These are phyloP conservation scores for Neurospora africana DNA, from an alignment of 495 filamentous ascomycete genomes.

Conservation along the genomic window DNA sequence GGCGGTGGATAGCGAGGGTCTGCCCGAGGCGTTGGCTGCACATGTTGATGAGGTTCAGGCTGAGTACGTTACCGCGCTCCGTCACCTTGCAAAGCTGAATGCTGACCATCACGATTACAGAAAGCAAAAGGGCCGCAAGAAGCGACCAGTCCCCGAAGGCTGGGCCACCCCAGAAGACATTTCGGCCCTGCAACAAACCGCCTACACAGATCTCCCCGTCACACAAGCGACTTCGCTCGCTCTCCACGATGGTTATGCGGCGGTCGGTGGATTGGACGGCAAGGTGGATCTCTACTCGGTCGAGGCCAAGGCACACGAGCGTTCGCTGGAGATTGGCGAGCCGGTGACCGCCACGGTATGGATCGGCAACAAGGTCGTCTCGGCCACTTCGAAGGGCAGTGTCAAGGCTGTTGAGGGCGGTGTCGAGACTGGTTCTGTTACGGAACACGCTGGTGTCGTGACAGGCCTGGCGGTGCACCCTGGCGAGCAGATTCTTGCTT, in stretches of 20 bases:
- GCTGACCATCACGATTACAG: constrained; percentile 35
- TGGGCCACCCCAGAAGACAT: constrained; percentile 75
- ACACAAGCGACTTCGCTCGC: constrained; percentile 49
- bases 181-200: constrained; percentile 50
- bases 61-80: constrained; percentile 42
- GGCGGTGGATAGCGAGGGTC: constrained; percentile 68
- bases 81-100: neutral
- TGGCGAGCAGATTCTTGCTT: constrained; percentile 73
- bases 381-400: constrained; percentile 63
- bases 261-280: constrained; percentile 71
- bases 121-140: constrained; percentile 73
- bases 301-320: constrained; percentile 54
- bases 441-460: constrained; percentile 69
- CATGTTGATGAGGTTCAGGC: constrained; percentile 71
- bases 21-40: constrained; percentile 61
- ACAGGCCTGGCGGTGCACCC: constrained; percentile 75
- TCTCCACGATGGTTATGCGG: constrained; percentile 60
- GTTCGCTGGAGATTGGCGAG: constrained; percentile 53
- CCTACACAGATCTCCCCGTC: constrained; percentile 58
- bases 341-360: constrained; percentile 71
- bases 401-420: constrained; percentile 71
- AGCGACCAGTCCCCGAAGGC: constrained; percentile 70
- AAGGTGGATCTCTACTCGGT: constrained; percentile 71
- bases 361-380: constrained; percentile 58
- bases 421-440: constrained; percentile 51